These are phyloP conservation scores for Trichophyton simii DNA, from an alignment of 2,329 filamentous ascomycete genomes.

Conservation along the genomic window DNA sequence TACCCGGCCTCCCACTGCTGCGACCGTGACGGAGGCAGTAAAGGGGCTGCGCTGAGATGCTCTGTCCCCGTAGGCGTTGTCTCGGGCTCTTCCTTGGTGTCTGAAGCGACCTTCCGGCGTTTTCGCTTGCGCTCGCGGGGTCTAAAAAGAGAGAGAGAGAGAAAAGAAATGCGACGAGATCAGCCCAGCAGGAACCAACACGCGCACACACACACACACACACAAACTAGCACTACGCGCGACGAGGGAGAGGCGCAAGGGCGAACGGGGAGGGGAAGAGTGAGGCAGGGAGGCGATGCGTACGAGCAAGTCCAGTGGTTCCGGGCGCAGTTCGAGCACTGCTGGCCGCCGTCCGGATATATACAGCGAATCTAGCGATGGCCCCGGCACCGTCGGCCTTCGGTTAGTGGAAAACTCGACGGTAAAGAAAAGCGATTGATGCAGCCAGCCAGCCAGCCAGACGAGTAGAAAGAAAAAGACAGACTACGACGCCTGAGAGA, in stretches of 20 bases:
- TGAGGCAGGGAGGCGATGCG: neutral
- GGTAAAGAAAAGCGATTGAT: neutral
- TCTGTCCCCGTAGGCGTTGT: neutral
- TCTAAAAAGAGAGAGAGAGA: neutral
- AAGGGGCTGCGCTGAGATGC: conserved; percentile 7
- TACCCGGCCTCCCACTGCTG: conserved; percentile 10
- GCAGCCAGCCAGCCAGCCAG: neutral
- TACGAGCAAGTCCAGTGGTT: conserved; percentile 22
- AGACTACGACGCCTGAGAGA: too few relatives aligned
- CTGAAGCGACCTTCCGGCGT: conserved; percentile 10
- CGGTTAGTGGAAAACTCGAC: neutral
- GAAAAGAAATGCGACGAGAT: neutral
- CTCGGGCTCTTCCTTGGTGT: conserved; percentile 5
- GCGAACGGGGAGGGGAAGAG: neutral
- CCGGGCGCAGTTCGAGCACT: conserved; percentile 18
- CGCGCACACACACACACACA: neutral
- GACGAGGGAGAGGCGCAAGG: neutral
- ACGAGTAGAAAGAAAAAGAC: neutral
- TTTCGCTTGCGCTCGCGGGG: conserved; percentile 16
- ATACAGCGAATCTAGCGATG: conserved; percentile 20
- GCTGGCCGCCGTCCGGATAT: conserved; percentile 15
- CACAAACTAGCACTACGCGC: too few relatives aligned
- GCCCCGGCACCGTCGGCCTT: neutral
- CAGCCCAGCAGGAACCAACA: neutral
- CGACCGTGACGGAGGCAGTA: conserved; percentile 7